These are phyloP conservation scores for Boletus patriciae DNA, from an alignment of 768 basidiomycete genomes.

Conservation along the genomic window DNA sequence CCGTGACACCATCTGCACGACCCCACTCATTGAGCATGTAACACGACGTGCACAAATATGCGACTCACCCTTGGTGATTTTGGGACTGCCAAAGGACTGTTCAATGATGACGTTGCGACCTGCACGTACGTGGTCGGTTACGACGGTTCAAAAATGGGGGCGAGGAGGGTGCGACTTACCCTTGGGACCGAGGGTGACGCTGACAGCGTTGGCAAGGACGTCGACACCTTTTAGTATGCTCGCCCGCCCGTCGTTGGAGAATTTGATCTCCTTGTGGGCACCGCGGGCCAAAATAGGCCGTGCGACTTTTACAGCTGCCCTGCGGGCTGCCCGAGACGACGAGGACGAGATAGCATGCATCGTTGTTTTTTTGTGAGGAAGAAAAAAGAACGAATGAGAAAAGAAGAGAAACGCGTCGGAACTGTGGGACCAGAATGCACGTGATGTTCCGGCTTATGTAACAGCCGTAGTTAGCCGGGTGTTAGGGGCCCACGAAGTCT, in stretches of 20 bases:
- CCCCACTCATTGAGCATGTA: conserved; percentile 3
- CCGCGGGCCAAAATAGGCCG: conserved; percentile 60
- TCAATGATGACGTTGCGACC: conserved; percentile 99
- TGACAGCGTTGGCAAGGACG: conserved; percentile 94
- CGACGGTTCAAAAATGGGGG: background rate
- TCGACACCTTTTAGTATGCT: conserved; percentile 95
- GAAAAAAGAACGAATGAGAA: background rate
- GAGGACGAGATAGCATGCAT: conserved; percentile 53
- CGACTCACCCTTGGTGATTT: conserved; percentile 89
- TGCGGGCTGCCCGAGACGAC: conserved; percentile 67
- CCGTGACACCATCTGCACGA: conserved; percentile 88
- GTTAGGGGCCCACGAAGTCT: too few species aligned
- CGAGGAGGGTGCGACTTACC: conserved; percentile 36
- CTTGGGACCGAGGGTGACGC: conserved; percentile 95
- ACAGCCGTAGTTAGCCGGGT: too few species aligned
- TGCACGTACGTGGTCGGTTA: conserved; percentile 31
- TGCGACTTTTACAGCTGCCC: conserved; percentile 57
- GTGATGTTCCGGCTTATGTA: conserved; percentile 7
- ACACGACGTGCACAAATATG: background rate
- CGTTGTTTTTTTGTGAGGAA: background rate
- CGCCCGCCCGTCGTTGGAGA: conserved; percentile 93
- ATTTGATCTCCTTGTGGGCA: conserved; percentile 95
- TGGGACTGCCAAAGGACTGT: conserved; percentile 84
- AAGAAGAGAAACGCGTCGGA: conserved; percentile 12
- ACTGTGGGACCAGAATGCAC: conserved; percentile 29